phyloP scores from a whole-genome alignment of 345 rosid genomes.

The Rubroshorea leprosula region DNA sequence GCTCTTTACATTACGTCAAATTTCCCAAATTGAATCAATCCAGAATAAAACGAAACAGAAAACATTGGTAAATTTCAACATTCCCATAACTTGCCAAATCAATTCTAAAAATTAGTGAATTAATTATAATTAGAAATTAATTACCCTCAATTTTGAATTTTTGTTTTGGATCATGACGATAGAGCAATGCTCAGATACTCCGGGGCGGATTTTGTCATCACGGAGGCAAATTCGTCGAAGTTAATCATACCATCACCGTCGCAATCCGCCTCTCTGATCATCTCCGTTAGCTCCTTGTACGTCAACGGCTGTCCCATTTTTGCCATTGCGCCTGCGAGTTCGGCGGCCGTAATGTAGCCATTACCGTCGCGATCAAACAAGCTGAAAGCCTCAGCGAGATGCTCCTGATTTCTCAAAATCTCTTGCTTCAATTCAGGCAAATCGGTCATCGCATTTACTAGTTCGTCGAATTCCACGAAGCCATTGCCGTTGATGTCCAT shows the following conservation, averaged over 20 bases:
- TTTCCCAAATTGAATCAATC: no score
- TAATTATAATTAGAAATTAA: no score
- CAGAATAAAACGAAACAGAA: no score
- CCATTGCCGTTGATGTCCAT: slow-evolving; percentile 86
- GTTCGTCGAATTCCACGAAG: slow-evolving; percentile 65
- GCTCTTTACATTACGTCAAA: no score
- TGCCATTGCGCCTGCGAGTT: slow-evolving; percentile 78
- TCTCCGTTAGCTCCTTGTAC: slow-evolving; percentile 60
- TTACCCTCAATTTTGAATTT: no score
- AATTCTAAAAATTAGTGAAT: no score
- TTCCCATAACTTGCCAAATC: no score
- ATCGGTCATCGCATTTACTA: slow-evolving; percentile 50
- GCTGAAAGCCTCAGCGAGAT: slow-evolving; percentile 49
- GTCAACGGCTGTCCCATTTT: slow-evolving; percentile 85
- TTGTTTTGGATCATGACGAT: no score
- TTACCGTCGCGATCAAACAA: slow-evolving; percentile 74
- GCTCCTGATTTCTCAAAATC: slow-evolving; percentile 49
- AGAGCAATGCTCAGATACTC: no score
- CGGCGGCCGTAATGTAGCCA: slow-evolving; percentile 72
- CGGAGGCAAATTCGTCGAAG: slow-evolving; percentile 63
- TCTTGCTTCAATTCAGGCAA: slow-evolving; percentile 50
- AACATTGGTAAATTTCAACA: no score
- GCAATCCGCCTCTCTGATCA: slow-evolving; percentile 73
- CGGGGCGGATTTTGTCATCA: slow-evolving; percentile 64
- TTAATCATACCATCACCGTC: slow-evolving; percentile 79